Evolutionary conservation across 768 basidiomycete genomes (phyloP), one percentile per base, ranked within the genome.

Genomic region (Serpula lacrymans): DNA sequence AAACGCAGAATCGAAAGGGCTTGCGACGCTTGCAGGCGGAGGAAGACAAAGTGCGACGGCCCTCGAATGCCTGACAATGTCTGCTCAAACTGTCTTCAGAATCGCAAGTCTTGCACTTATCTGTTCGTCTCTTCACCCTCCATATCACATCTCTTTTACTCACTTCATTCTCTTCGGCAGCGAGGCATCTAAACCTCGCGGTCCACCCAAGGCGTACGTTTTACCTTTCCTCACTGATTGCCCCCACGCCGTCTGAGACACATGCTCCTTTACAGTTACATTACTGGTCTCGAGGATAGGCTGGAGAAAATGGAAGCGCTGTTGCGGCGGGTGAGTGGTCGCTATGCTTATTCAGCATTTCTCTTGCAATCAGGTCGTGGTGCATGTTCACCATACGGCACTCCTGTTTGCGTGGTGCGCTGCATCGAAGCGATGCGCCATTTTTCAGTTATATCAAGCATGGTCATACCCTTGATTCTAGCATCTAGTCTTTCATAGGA

Each of bases 161-260:
- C 5, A 5, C 31, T 23, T 9, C 2, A 32, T 33, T 34, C 29
- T 31, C 31, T 29, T n/a, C n/a, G n/a, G 21, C 34, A 82, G 80
- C n/a, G 81, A 82, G 55, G 67, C 66, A 2, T 82, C 82, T 4
- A 77, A 77, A 47, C 80, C 80, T 42, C 70, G 82, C 39, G 80
- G 80, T 0, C 82, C 82, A 17, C 76, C 82, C 4, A 84, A 84
- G 62, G 79, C 77, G 78, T 84, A 45, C 51, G 80, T 70, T 11
- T 31, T 37, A 11, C 37, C 37, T 31, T 12, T 32, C 41, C 33
- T 37, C 14, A 32, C 26, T 33, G 18, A 23, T 24, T 29, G 30
- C 23, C 36, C n/a, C n/a, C 12, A 30, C 22, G 11, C 21, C 29
- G 29, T 42, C 41, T 23, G 34, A 34, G 22, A 34, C 39, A 34